phyloP scores from a whole-genome alignment of 2,329 filamentous ascomycete species.

The Aspergillus jensenii region DNA sequence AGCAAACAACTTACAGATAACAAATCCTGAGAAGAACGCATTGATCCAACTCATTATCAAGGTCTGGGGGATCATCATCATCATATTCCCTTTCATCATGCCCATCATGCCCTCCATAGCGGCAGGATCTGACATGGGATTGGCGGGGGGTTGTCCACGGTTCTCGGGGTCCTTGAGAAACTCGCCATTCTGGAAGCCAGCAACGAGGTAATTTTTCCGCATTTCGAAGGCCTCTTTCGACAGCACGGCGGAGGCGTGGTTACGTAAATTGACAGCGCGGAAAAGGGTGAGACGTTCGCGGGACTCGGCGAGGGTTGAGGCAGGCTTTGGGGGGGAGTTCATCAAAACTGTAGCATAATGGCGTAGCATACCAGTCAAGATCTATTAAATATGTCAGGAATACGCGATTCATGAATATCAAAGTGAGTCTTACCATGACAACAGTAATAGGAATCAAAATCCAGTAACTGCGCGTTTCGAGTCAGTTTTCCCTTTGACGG shows the following conservation, averaged over 20 bases:
- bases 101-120: constrained; percentile 99
- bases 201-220: constrained; percentile 77
- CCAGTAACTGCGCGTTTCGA: constrained; percentile 73
- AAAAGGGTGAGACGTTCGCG: constrained; percentile 84
- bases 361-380: constrained; percentile 90
- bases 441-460: constrained; percentile 96
- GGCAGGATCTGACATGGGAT: constrained; percentile 91
- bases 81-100: constrained; percentile 99
- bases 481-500: neutral
- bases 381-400: constrained; percentile 45
- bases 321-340: constrained; percentile 76
- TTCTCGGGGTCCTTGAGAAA: constrained; percentile 88
- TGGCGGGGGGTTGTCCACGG: constrained; percentile 82
- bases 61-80: constrained; percentile 99
- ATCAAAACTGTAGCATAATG: constrained; percentile 96
- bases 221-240: constrained; percentile 73
- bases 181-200: constrained; percentile 78
- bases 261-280: constrained; percentile 79
- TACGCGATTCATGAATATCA: neutral
- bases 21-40: constrained; percentile 96
- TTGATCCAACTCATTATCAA: constrained; percentile 99
- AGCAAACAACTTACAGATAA: constrained; percentile 70
- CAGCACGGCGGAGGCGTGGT: constrained; percentile 78
- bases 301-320: constrained; percentile 57
- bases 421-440: constrained; percentile 70